Evolutionary conservation across 1,284 basidiomycete genomes (phyloP), one percentile per base, ranked within the genome.

Genomic region (Sutorius eximius): DNA sequence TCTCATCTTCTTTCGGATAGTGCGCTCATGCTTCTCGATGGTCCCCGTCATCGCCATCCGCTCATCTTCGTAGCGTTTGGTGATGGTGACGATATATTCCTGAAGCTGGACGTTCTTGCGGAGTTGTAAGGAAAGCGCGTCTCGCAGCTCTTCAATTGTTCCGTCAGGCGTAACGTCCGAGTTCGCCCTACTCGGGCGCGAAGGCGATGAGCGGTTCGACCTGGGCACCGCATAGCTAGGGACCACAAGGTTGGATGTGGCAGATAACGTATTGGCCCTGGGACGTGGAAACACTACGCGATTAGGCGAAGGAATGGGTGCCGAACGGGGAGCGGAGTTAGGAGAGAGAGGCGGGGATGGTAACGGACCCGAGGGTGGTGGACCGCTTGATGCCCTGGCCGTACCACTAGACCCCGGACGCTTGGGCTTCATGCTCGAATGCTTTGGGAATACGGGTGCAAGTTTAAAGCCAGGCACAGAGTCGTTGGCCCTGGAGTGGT

Each of bases 31-130:
- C n/a, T 60, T 62, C 53, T 77, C 75, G 15, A 81, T 73, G 15
- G 71, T 75, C 29, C 59, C 69, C 42, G 73, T 59, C 55, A 77
- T 68, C 49, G 68, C 66, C 42, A 63, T 65, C 49, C 77, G 78
- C 64, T 80, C 79, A 1, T 71, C 73, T 52, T 74, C 66, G 42
- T 80, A 76, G 37, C 73, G 70, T 57, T 75, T 76, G 45, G 74
- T 71, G 29, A 79, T 66, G 34, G 70, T 71, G 42, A 71, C 66
- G 38, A 78, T 63, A 55, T 76, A 74, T 50, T 73, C 64, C 41
- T 76, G 67, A 10, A 76, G 74, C 20, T 73, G 67, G 7, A 63
- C 50, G 50, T 76, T 73, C 53, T 71, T 71, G 43, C 62, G 62
- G 15, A 59, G 61, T 53, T 76, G 73, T 18, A 63, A 60, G 10